A percentile compares a stretch with the other conserved stretches of the same genome.
Evolutionary conservation across 495 filamentous ascomycete genomes (phyloP).

Genomic region (Trichoderma virens): DNA sequence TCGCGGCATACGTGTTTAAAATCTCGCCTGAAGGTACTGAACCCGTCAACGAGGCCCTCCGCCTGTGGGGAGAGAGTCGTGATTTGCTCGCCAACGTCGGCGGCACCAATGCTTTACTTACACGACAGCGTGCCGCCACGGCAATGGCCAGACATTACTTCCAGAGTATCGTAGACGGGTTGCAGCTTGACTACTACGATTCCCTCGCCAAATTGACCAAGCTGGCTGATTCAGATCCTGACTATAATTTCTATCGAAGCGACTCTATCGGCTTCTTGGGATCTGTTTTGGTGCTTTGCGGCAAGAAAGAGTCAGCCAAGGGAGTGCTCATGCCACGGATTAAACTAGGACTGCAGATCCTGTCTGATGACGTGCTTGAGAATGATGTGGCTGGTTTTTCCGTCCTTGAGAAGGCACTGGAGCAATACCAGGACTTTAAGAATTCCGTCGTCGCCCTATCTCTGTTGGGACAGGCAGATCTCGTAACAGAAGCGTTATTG

Average conservation of each 20-base stretch:
- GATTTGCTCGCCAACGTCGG: constrained; percentile 9
- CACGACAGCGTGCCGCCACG: neutral
- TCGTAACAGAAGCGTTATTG: neutral
- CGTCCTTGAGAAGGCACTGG: neutral
- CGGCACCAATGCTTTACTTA: constrained; percentile 3
- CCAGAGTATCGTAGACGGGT: constrained; percentile 10
- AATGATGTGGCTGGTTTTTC: neutral
- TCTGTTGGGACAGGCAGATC: neutral
- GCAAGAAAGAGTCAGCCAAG: constrained; percentile 4
- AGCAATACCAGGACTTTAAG: neutral
- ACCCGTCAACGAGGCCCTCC: constrained; percentile 10
- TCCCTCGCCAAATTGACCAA: constrained; percentile 7
- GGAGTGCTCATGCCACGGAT: neutral
- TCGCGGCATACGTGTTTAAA: constrained; percentile 10
- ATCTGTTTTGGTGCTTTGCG: neutral
- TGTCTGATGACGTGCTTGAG: neutral
- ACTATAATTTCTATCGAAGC: neutral
- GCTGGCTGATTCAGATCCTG: neutral
- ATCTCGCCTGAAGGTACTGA: constrained; percentile 4
- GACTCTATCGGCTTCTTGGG: constrained; percentile 3
- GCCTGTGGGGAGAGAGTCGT: constrained; percentile 5
- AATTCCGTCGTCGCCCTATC: neutral
- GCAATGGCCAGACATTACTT: constrained; percentile 12
- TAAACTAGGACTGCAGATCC: neutral
- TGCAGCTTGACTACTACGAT: constrained; percentile 1